Conservation (phyloP, 176 grass and related monocot species). For the Oryza meridionalis region DNA sequence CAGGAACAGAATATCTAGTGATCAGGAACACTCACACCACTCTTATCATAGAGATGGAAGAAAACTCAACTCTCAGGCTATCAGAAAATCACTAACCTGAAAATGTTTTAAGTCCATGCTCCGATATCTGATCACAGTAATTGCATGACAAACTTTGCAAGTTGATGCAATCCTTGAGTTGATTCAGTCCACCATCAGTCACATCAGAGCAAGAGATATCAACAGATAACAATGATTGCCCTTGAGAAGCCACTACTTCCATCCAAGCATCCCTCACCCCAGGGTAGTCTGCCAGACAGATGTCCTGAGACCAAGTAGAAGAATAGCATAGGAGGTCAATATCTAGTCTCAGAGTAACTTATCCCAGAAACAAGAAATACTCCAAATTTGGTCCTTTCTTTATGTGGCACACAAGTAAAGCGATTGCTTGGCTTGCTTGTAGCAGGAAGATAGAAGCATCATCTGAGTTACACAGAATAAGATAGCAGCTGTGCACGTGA, state of each 20-base stretch:
- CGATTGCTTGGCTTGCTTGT: not conserved
- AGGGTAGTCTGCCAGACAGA: slow-evolving; percentile 86
- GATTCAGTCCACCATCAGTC: slow-evolving; percentile 71
- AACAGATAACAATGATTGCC: slow-evolving; percentile 84
- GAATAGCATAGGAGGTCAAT: slow-evolving; percentile 4
- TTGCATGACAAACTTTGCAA: slow-evolving; percentile 82
- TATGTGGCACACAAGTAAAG: not conserved
- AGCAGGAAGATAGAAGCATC: not conserved
- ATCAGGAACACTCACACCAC: not conserved
- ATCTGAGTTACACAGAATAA: not conserved
- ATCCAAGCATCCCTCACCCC: slow-evolving; percentile 97
- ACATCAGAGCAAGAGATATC: slow-evolving; percentile 95
- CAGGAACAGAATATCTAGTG: slow-evolving; percentile 2
- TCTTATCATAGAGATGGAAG: slow-evolving; percentile 28
- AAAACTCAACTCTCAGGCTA: slow-evolving; percentile 24
- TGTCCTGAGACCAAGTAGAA: slow-evolving; percentile 56
- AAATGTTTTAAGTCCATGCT: slow-evolving; percentile 69
- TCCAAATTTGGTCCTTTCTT: slow-evolving; percentile 29
- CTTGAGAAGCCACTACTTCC: slow-evolving; percentile 81
- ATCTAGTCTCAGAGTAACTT: slow-evolving; percentile 27
- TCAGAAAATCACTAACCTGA: slow-evolving; percentile 52
- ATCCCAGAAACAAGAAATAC: not conserved
- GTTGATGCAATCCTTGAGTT: slow-evolving; percentile 73
- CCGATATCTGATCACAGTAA: slow-evolving; percentile 90
- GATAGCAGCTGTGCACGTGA: not conserved